A percentile compares a stretch with the other conserved stretches of the same genome.
Evolutionary conservation across 83 land plant genomes (phyloP).

Genomic region (Picea mariana): DNA sequence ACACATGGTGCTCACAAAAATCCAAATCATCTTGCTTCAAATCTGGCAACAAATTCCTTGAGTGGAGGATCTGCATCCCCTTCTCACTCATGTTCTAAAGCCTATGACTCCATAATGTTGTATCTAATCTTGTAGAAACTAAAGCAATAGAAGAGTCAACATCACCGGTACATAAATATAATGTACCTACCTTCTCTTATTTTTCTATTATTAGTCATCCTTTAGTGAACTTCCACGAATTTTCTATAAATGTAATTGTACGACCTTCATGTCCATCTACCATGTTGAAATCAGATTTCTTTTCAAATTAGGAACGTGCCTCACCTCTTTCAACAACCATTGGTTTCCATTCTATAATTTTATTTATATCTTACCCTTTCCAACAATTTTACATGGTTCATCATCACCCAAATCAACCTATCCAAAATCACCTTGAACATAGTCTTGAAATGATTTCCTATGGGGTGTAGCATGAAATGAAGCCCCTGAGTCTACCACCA

Average conservation of each 20-base stretch:
- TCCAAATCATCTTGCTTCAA: background rate
- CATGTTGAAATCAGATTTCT: background rate
- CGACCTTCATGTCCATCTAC: background rate
- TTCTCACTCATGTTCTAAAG: background rate
- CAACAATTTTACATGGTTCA: background rate
- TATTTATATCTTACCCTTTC: background rate
- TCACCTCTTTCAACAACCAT: background rate
- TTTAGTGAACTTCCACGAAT: background rate
- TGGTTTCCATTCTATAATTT: background rate
- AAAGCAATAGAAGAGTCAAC: background rate
- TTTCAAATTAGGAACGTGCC: background rate
- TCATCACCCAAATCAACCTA: background rate
- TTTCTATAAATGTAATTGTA: background rate
- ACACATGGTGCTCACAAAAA: background rate
- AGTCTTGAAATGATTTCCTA: background rate
- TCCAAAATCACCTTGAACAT: background rate
- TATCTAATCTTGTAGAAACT: background rate
- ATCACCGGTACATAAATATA: background rate
- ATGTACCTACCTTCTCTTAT: background rate
- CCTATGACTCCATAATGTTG: background rate
- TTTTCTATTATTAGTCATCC: background rate
- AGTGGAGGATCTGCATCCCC: background rate
- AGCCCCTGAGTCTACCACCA: background rate
- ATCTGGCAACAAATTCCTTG: background rate
- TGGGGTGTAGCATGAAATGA: background rate